These are phyloP conservation scores for Arachnopeziza araneosa DNA, from an alignment of 2,329 filamentous ascomycete genomes.

Conservation along the genomic window DNA sequence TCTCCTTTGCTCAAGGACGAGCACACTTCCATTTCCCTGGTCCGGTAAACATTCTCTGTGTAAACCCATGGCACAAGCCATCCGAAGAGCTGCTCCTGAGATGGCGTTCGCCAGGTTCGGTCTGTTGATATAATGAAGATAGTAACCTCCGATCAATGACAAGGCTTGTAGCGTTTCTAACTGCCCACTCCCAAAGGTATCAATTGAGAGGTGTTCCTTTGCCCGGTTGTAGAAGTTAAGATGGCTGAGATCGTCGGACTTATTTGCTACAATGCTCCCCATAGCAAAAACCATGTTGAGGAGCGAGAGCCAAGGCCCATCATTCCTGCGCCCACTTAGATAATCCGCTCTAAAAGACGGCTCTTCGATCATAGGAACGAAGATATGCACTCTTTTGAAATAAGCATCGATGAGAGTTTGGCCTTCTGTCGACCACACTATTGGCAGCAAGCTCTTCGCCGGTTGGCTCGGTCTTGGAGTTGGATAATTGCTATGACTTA, in stretches of 20 bases:
- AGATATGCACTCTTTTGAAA: conserved; percentile 66
- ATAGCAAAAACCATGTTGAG: conserved; percentile 74
- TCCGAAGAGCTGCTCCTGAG: conserved; percentile 63
- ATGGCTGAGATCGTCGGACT: conserved; percentile 56
- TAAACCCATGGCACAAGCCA: conserved; percentile 68
- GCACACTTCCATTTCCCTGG: conserved; percentile 10
- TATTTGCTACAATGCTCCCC: conserved; percentile 64
- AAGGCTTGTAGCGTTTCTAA: conserved; percentile 70
- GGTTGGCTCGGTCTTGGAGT: conserved; percentile 32
- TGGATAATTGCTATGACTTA: conserved; percentile 21
- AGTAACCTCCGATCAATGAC: conserved; percentile 67
- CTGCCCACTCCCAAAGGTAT: conserved; percentile 63
- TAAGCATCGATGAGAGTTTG: conserved; percentile 69
- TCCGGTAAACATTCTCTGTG: conserved; percentile 54
- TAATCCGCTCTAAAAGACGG: conserved; percentile 62
- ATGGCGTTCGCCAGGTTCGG: conserved; percentile 73
- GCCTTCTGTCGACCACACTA: conserved; percentile 58
- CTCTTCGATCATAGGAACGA: conserved; percentile 70
- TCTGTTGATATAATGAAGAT: conserved; percentile 72
- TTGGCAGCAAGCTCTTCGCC: conserved; percentile 31
- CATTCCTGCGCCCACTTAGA: conserved; percentile 54
- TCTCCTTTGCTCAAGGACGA: conserved; percentile 54
- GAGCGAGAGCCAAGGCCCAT: conserved; percentile 65
- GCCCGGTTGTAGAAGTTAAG: conserved; percentile 65
- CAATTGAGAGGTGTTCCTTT: conserved; percentile 60